Evolutionary conservation across 768 basidiomycete genomes (phyloP), one percentile per base, ranked within the genome.

Genomic region (Brasilioporus rufonigricans): DNA sequence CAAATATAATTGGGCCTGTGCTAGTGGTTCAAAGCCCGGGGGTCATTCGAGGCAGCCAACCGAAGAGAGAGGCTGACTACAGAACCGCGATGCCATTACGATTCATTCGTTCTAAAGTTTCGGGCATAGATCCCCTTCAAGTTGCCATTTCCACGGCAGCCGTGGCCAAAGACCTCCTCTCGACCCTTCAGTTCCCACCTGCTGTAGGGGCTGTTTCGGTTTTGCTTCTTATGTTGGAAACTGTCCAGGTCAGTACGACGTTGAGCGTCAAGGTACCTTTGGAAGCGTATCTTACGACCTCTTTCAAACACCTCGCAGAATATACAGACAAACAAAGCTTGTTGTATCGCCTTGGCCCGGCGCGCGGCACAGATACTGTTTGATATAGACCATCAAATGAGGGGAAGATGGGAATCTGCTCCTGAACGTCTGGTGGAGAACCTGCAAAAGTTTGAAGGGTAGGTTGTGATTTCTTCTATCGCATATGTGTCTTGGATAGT

Each of bases 301-400:
- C 19, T 13, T 45, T 59, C 41, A 5, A 45, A n/a, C 10, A 16
- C 38, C 49, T 27, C 41, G 14, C 52, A 73, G 67, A 54, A 52
- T 7, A 62, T 71, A 36, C 66, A 76, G 59, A 65, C 58, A 9
- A 80, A 80, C 48, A 75, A 71, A 53, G 65, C 61, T 2, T 69
- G 65, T 1, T 81, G 80, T 55, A 64, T 70, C 48, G 62, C 74
- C 21, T 57, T 76, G 26, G 77, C 75, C 5, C 65, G 71, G 33
- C 71, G 78, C 10, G 77, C 77, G 23, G 69, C 76, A 14, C 66
- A 73, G 16, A 70, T 80, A 31, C 51, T 80, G 27, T 56, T 75
- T 24, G 74, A 79, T 45, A 73, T 80, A 31, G 69, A 74, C 18
- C 70, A 73, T 44, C 76, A 78, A 32, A 80, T 81, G 77, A 65